phyloP scores from a whole-genome alignment of 805 yeast species.

The Spathaspora sp. region DNA sequence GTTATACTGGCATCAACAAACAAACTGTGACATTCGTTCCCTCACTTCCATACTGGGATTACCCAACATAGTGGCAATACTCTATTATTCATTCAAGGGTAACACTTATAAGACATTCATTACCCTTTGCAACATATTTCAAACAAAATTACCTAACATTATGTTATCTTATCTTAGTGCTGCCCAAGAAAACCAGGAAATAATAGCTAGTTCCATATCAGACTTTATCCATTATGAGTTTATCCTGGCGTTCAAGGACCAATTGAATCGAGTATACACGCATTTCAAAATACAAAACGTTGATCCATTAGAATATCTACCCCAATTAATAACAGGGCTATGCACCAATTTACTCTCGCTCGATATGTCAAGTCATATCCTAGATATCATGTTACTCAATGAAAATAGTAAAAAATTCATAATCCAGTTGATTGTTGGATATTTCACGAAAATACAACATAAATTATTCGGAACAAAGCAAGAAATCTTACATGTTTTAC shows the following conservation, averaged over 20 bases:
- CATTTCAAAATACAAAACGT: slow-evolving; percentile 48
- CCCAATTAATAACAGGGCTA: slow-evolving; percentile 36
- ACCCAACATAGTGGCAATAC: slow-evolving; percentile 35
- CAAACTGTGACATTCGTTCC: slow-evolving; percentile 4
- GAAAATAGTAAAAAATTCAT: slow-evolving; percentile 60
- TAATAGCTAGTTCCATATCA: slow-evolving; percentile 4
- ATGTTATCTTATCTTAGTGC: slow-evolving; percentile 9
- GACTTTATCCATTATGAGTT: slow-evolving; percentile 32
- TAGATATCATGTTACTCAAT: slow-evolving; percentile 62
- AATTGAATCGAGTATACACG: slow-evolving; percentile 39
- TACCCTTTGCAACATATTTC: slow-evolving; percentile 36
- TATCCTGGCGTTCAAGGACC: slow-evolving; percentile 41
- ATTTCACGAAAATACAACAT: slow-evolving; percentile 43
- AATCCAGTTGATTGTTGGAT: slow-evolving; percentile 50
- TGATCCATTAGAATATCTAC: slow-evolving; percentile 40
- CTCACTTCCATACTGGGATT: slow-evolving; percentile 33
- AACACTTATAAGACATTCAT: slow-evolving; percentile 33
- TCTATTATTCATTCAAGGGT: slow-evolving; percentile 34
- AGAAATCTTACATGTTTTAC: slow-evolving; percentile 41
- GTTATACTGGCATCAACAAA: slow-evolving; percentile 12
- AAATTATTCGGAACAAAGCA: slow-evolving; percentile 48
- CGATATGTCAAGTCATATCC: slow-evolving; percentile 45
- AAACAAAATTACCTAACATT: slow-evolving; percentile 22
- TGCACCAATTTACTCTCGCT: slow-evolving; percentile 44
- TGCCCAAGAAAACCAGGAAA: slow-evolving; percentile 3